Conservation (phyloP, 768 basidiomycete species). For the Pluteus cervinus region DNA sequence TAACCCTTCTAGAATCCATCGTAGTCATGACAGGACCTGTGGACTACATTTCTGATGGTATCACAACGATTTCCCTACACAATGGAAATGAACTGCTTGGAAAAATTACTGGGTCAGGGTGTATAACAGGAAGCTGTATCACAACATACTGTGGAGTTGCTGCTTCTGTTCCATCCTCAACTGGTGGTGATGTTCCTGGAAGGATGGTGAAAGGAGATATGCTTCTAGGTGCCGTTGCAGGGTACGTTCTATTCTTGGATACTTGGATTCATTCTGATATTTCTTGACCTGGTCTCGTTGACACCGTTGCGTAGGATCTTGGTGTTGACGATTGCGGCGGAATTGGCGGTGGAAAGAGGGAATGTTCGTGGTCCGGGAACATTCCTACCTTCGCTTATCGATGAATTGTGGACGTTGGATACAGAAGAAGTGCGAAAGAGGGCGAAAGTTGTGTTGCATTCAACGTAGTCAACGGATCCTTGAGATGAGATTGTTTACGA, state of each 20-base stretch:
- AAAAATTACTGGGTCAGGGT: constrained; percentile 86
- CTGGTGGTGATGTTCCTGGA: constrained; percentile 22
- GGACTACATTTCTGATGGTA: constrained; percentile 86
- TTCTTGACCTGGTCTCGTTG: constrained; percentile 6
- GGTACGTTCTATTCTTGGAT: constrained; percentile 38
- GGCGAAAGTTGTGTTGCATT: constrained; percentile 26
- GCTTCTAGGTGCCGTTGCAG: constrained; percentile 68
- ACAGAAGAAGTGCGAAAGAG: constrained; percentile 23
- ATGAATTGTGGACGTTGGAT: constrained; percentile 40
- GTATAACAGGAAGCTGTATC: constrained; percentile 72
- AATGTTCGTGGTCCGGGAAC: constrained; percentile 58
- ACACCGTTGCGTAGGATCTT: constrained; percentile 35
- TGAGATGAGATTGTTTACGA: too few species aligned
- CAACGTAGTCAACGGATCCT: constrained; percentile 2
- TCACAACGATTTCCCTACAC: constrained; percentile 52
- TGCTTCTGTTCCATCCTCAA: constrained; percentile 29
- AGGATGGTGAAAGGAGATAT: constrained; percentile 71
- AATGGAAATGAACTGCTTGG: constrained; percentile 76
- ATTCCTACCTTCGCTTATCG: constrained; percentile 60
- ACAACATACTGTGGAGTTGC: constrained; percentile 79
- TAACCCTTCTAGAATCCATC: constrained; percentile 80
- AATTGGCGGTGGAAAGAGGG: constrained; percentile 43
- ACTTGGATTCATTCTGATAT: background rate
- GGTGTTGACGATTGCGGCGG: constrained; percentile 56
- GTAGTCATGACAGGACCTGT: constrained; percentile 73